Evolutionary conservation across 768 basidiomycete genomes (phyloP), one percentile per base, ranked within the genome.

Genomic region (Mycena pura): DNA sequence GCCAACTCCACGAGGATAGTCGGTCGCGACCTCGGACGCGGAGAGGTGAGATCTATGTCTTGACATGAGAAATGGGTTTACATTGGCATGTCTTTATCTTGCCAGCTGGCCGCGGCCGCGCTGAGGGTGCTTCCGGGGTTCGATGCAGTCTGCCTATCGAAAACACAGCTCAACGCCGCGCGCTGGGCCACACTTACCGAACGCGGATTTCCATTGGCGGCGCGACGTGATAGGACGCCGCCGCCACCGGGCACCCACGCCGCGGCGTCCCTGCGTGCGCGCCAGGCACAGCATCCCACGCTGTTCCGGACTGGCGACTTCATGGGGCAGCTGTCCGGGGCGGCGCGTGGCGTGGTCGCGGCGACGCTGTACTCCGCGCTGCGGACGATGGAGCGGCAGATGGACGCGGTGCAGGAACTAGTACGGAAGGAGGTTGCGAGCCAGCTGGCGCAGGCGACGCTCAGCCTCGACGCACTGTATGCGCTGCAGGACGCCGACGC

Each of bases 61-160:
- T n/a, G n/a, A n/a, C n/a, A n/a, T n/a, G n/a, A n/a, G n/a, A n/a
- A n/a, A 17, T 41, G 22, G 55, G 52, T 49, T 14, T 41, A 14
- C 56, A 70, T 48, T 62, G 50, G 50, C 55, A 45, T 39, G 31
- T 32, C 46, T 28, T 5, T 17, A 19, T 47, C 36, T 47, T 57
- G 56, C 39, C 65, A 84, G 81, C 68, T 80, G 70, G 49, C 73
- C 45, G 83, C 83, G 70, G 49, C 73, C 45, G 83, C 83, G 59
- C 66, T 84, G 64, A 74, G 75, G 28, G 71, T 73, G 13, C 62
- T 84, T 2, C 66, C 70, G n/a, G 77, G 78, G 8, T 74, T 83
- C 57, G 77, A 79, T 66, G 82, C 77, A 24, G 74, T 80, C 24
- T 77, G 79, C 44, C 72, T 84, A 51, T 73, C 70, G n/a, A 72